Evolutionary conservation across 495 filamentous ascomycete genomes (phyloP).

Genomic region (Neurospora sp.): DNA sequence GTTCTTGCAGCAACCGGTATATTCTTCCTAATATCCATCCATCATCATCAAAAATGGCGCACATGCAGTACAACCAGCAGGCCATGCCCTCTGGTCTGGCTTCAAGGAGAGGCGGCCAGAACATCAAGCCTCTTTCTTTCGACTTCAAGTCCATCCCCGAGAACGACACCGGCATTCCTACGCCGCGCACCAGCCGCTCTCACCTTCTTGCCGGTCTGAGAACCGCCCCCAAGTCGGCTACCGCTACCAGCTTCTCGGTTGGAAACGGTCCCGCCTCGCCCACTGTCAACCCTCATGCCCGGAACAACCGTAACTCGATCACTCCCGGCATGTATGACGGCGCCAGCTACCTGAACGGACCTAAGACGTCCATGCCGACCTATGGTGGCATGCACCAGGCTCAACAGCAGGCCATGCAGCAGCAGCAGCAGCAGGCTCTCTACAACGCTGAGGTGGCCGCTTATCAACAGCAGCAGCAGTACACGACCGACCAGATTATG

Average conservation of each 20-base stretch:
- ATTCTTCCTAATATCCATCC: conserved; percentile 17
- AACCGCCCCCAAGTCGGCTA: conserved; percentile 82
- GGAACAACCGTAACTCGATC: conserved; percentile 38
- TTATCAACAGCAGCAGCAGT: conserved; percentile 32
- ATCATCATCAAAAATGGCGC: conserved; percentile 62
- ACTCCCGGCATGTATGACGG: conserved; percentile 37
- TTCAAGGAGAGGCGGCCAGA: conserved; percentile 64
- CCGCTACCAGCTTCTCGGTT: conserved; percentile 45
- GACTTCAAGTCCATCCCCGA: conserved; percentile 43
- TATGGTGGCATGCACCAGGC: conserved; percentile 18
- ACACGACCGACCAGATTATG: conserved; percentile 67
- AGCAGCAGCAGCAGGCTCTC: conserved; percentile 1
- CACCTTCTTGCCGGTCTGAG: conserved; percentile 88
- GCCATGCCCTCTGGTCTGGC: conserved; percentile 75
- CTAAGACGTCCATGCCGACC: conserved; percentile 43
- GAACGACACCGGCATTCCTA: conserved; percentile 49
- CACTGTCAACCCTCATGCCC: conserved; percentile 19
- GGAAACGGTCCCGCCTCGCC: conserved; percentile 53
- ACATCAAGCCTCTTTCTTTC: conserved; percentile 80
- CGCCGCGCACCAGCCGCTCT: conserved; percentile 86
- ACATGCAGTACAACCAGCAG: conserved; percentile 64
- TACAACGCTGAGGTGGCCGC: background rate
- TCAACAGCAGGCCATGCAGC: conserved; percentile 2
- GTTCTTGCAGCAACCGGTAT: conserved; percentile 14
- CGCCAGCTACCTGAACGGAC: conserved; percentile 31